These are phyloP conservation scores for Macrotyloma uniflorum DNA, from an alignment of 306 rosid species.

Conservation along the genomic window DNA sequence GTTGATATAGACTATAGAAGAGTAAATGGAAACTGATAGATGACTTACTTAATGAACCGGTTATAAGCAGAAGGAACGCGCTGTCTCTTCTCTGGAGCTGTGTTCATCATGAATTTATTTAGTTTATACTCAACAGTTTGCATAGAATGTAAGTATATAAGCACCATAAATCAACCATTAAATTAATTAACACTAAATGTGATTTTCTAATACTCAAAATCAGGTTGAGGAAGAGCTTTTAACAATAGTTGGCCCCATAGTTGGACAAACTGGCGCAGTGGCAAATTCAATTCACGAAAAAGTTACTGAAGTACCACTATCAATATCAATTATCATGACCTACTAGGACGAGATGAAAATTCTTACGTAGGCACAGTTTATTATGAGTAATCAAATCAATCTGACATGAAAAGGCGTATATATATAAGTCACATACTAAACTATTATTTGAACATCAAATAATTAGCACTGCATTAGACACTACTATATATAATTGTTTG, in stretches of 20 bases:
- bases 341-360: slow-evolving; percentile 4
- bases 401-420: background rate
- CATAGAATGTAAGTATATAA: background rate
- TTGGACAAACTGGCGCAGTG: background rate
- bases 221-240: background rate
- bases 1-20: background rate
- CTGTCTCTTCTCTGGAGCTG: slow-evolving; percentile 99
- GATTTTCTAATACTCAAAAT: slow-evolving; percentile 13
- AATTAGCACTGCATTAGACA: background rate
- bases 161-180: slow-evolving; percentile 9
- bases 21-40: background rate
- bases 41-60: slow-evolving; percentile 89
- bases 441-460: background rate
- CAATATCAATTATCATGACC: slow-evolving; percentile 22
- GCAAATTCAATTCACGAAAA: slow-evolving; percentile 3
- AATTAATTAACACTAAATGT: background rate
- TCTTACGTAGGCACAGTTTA: background rate
- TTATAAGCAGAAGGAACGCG: slow-evolving; percentile 98
- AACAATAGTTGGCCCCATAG: slow-evolving; percentile 28
- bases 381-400: background rate
- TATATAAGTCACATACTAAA: background rate
- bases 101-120: slow-evolving; percentile 15
- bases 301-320: slow-evolving; percentile 16
- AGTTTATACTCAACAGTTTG: background rate
- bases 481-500: background rate